These are phyloP conservation scores for Cladosporium sphaerospermum DNA, from an alignment of 2,329 filamentous ascomycete species.

Conservation along the genomic window DNA sequence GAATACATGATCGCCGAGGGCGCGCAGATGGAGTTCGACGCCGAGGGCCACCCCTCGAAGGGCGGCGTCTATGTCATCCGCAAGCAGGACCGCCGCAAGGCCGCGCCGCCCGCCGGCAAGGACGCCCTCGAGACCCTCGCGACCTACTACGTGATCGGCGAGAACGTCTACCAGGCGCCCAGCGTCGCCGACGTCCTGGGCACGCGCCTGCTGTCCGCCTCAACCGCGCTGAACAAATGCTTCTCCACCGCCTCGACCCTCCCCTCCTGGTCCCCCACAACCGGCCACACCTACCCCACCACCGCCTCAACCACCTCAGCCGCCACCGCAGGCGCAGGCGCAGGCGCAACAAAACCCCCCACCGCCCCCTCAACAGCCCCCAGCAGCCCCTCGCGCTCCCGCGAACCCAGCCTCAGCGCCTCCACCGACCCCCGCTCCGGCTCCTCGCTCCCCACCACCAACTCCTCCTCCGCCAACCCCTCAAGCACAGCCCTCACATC, in stretches of 20 bases:
- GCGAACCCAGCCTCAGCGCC: slow-evolving; percentile 42
- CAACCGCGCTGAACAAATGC: slow-evolving; percentile 50
- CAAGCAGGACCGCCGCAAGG: slow-evolving; percentile 35
- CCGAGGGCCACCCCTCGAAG: slow-evolving; percentile 47
- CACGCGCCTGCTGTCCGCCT: slow-evolving; percentile 46
- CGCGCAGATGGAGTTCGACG: slow-evolving; percentile 11
- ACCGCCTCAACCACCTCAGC: slow-evolving; percentile 33
- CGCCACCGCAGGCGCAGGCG: slow-evolving; percentile 20
- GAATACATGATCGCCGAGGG: slow-evolving; percentile 51
- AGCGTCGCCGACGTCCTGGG: slow-evolving; percentile 54
- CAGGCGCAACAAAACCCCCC: background rate
- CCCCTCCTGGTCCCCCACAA: slow-evolving; percentile 52
- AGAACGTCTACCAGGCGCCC: slow-evolving; percentile 56
- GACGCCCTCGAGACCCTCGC: slow-evolving; percentile 49
- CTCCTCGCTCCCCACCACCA: slow-evolving; percentile 13
- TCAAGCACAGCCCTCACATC: slow-evolving; percentile 13
- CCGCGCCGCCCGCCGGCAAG: slow-evolving; percentile 30
- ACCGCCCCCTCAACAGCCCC: background rate
- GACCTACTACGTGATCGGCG: slow-evolving; percentile 57
- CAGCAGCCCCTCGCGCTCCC: slow-evolving; percentile 31
- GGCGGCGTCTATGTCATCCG: slow-evolving; percentile 32
- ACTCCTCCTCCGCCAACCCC: slow-evolving; percentile 7
- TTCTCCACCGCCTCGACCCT: slow-evolving; percentile 48
- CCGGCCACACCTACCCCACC: slow-evolving; percentile 50
- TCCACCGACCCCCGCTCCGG: slow-evolving; percentile 25